Evolutionary conservation across 345 rosid species (phyloP).

Genomic region (Xanthoceras sorbifolium): DNA sequence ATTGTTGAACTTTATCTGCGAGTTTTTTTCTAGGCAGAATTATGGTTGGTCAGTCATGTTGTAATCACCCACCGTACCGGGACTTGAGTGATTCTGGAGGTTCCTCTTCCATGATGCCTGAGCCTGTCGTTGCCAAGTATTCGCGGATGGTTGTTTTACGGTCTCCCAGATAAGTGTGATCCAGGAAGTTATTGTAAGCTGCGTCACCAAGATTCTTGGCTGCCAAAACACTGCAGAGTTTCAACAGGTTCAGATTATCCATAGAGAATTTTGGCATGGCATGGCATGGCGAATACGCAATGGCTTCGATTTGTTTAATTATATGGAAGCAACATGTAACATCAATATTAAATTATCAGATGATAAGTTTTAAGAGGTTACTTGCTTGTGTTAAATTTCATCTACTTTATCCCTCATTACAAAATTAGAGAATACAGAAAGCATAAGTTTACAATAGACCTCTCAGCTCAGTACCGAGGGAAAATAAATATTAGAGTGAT

Average conservation of each 20-base stretch:
- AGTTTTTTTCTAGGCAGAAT: background rate
- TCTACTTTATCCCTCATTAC: no score
- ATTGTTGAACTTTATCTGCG: background rate
- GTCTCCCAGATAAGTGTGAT: slow-evolving; percentile 80
- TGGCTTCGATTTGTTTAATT: no score
- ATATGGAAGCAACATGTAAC: no score
- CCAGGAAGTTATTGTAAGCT: slow-evolving; percentile 72
- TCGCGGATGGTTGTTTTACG: slow-evolving; percentile 63
- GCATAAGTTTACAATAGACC: no score
- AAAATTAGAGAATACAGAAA: no score
- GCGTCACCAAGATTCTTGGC: slow-evolving; percentile 73
- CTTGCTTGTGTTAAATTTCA: no score
- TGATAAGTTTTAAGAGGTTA: no score
- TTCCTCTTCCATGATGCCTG: slow-evolving; percentile 89
- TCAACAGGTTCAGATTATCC: slow-evolving; percentile 14
- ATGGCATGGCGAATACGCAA: background rate
- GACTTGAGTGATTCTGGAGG: slow-evolving; percentile 76
- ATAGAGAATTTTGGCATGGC: background rate
- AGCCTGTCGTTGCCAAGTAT: slow-evolving; percentile 66
- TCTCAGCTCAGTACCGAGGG: no score
- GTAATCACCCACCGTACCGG: slow-evolving; percentile 75
- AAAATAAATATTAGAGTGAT: no score
- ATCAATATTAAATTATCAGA: no score
- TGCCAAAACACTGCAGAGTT: slow-evolving; percentile 75
- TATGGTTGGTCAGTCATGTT: background rate